phyloP scores from a whole-genome alignment of 306 rosid species.

The Rosa multiflora region DNA sequence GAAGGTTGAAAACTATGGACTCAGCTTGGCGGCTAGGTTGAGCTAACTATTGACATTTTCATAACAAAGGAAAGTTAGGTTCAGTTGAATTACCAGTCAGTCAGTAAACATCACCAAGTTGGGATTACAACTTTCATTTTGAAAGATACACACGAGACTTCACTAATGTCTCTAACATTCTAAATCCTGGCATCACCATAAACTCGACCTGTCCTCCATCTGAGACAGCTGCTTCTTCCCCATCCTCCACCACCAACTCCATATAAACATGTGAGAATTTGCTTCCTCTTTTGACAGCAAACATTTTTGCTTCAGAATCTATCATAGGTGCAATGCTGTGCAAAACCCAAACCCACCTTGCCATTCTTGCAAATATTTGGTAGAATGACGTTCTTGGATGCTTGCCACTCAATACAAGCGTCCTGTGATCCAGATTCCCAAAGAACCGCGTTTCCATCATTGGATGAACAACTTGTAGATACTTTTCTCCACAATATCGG shows the following conservation, averaged over 20 bases:
- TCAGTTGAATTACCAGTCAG: constrained; percentile 41
- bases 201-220: constrained; percentile 54
- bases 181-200: constrained; percentile 82
- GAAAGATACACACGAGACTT: constrained; percentile 70
- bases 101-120: constrained; percentile 23
- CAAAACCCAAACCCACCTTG: constrained; percentile 79
- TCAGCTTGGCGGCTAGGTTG: constrained; percentile 9
- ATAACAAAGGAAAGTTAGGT: constrained; percentile 27
- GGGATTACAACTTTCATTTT: constrained; percentile 12
- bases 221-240: constrained; percentile 17
- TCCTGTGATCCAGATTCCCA: constrained; percentile 70
- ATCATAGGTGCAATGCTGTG: constrained; percentile 47
- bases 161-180: constrained; percentile 47
- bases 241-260: constrained; percentile 61
- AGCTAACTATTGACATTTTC: constrained; percentile 29
- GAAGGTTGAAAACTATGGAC: constrained; percentile 30
- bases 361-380: constrained; percentile 75
- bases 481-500: constrained; percentile 54
- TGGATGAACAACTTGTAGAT: constrained; percentile 63
- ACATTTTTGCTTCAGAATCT: constrained; percentile 54
- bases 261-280: constrained; percentile 55
- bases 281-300: constrained; percentile 52
- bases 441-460: constrained; percentile 70
- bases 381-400: constrained; percentile 85
- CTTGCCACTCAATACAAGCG: constrained; percentile 49